Evolutionary conservation across 768 basidiomycete species (phyloP), one percentile per base, ranked within the genome.

Genomic region (Lactifluus volemus): DNA sequence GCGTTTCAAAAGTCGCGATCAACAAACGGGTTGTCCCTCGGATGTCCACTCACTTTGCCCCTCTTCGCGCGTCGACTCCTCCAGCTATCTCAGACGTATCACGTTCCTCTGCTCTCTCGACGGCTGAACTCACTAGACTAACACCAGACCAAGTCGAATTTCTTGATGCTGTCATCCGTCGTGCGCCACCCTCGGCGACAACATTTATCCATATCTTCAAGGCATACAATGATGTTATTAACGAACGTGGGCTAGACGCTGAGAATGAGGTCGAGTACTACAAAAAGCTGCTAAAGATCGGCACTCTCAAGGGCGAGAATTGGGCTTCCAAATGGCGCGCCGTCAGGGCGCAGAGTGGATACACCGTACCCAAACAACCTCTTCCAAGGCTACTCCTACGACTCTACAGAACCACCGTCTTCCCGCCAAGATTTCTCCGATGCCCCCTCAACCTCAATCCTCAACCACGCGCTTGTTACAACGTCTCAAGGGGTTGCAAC

Each of bases 291-390:
- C 73, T 95, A 61, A 92, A 93, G 71, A 76, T 95, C 3, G 89
- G 89, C 49, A 89, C 88, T 45, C 69, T 93, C 67, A 88, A 84
- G 73, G 92, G 89, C 10, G 77, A 76, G 59, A 86, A 81, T 68
- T 95, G 92, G 91, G 81, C 78, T 34, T 86, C 84, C 34, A 92
- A 92, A 72, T 95, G 92, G 92, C 75, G 75, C 38, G 76, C 76
- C 64, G 84, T 89, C 56, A 92, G 87, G 74, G 69, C 69, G 38
- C 81, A 83, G 65, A 70, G 82, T 64, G 77, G 75, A 12, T 77
- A 79, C 63, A 73, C 66, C 30, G 63, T 61, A 53, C 44, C 55
- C 4, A 59, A 53, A 21, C 53, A 21, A 21, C 32, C 49, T 29
- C 47, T 50, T 59, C 53, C 19, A 60, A 63, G 14, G 53, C 53